Percentiles rank a stretch among this genome's conserved stretches.
Conservation (phyloP, 192 early-diverging fungal genomes). For the Geranomyces michiganensis region DNA sequence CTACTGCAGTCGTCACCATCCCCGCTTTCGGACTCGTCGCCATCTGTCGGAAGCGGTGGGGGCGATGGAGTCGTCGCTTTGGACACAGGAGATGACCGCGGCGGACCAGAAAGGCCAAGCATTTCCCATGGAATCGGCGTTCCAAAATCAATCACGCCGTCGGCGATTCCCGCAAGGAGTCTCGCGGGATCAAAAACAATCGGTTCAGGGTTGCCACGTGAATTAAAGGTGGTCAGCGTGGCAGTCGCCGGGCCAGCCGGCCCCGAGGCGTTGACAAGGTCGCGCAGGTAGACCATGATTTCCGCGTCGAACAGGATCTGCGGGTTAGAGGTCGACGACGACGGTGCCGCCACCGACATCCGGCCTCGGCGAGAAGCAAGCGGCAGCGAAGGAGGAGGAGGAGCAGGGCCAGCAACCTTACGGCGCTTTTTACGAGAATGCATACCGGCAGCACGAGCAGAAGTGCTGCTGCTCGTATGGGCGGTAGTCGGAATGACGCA, state of each 20-base stretch:
- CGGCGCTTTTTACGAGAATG: constrained; percentile 4
- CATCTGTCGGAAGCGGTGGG: not conserved
- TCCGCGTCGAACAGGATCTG: not conserved
- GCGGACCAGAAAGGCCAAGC: constrained; percentile 25
- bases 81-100: not conserved
- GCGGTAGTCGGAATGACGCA: not conserved
- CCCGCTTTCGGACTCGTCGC: too few species aligned
- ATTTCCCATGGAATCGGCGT: constrained; percentile 33
- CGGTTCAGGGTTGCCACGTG: not conserved
- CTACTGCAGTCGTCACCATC: not conserved
- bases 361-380: too few species aligned
- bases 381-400: not conserved
- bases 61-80: not conserved
- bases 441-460: not conserved
- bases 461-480: not conserved
- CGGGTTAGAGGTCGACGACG: too few species aligned
- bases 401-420: not conserved
- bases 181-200: constrained; percentile 31
- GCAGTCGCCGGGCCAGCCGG: not conserved
- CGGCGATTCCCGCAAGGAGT: constrained; percentile 22
- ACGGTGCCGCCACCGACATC: too few species aligned
- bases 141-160: constrained; percentile 22
- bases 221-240: not conserved
- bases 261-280: not conserved
- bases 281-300: not conserved